phyloP scores from a whole-genome alignment of 2,329 filamentous ascomycete genomes.

The Alternaria infectoria region DNA sequence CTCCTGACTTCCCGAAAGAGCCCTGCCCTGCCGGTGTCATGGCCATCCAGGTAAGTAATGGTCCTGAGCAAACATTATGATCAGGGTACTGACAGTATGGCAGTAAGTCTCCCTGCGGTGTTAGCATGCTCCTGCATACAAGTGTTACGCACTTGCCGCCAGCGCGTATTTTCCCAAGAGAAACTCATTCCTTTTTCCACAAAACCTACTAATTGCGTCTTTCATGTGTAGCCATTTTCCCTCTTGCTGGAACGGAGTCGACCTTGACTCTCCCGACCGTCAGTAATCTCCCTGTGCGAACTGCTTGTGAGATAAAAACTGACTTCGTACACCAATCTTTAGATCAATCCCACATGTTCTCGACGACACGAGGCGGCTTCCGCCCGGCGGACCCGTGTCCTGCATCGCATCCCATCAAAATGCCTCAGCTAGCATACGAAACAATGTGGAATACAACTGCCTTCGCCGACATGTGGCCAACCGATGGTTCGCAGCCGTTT shows the following conservation, averaged over 20 bases:
- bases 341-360: slow-evolving; percentile 46
- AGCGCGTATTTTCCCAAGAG: background rate
- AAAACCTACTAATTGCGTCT: background rate
- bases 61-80: background rate
- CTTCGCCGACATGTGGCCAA: slow-evolving; percentile 38
- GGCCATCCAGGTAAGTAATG: background rate
- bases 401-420: slow-evolving; percentile 31
- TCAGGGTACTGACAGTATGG: background rate
- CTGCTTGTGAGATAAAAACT: background rate
- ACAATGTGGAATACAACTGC: slow-evolving; percentile 40
- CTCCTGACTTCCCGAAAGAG: slow-evolving; percentile 30
- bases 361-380: slow-evolving; percentile 30
- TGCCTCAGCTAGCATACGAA: slow-evolving; percentile 37
- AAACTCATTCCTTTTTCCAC: background rate
- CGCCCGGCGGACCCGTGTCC: slow-evolving; percentile 28
- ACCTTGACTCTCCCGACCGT: slow-evolving; percentile 45
- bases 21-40: slow-evolving; percentile 2
- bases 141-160: slow-evolving; percentile 4
- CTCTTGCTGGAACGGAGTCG: slow-evolving; percentile 67
- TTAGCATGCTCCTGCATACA: background rate
- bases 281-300: background rate
- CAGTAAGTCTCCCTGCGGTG: background rate
- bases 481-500: slow-evolving; percentile 17
- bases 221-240: slow-evolving; percentile 27
- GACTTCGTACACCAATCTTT: background rate